Base-by-base conservation (phyloP, 345 rosid genomes). In the Passiflora organensis region DNA sequence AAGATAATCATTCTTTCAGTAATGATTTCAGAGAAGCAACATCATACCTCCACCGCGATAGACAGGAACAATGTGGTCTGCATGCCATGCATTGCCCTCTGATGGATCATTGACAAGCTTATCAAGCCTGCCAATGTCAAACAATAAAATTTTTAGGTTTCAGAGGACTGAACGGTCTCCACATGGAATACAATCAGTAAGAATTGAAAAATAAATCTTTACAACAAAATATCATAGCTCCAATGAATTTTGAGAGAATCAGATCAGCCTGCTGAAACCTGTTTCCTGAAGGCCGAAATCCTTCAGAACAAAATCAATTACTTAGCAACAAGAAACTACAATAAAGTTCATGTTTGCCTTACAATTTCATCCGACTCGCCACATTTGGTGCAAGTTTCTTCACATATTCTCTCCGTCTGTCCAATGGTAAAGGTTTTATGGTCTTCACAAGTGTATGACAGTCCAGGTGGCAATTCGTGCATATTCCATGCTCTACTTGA, bases 31-130 rank as follows among this genome's bases (percentile, higher is more conserved):
- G 8, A 28, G 34, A 28, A 28, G 34, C 8, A 28, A 2, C 34
- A 28, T 28, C 55, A 48, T 68, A 91, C 98, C 98, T 77, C 98
- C 98, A 24, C 98, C 98, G 21, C 53, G 78, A 73, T 82, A 91
- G 48, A 88, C 96, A 47, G 98, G 93, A 70, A 91, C 55, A 38
- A 88, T 78, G 62, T 91, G 98, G 77, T 91, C 98, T 3, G 95
- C 96, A 71, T 88, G 95, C 97, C 97, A 87, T 2, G 91, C 96
- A 65, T 85, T 80, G 48, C 91, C 96, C 76, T 83, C 89, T 1
- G 76, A 69, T 67, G 97, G 95, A 71, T 82, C 80, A 62, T 69
- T 71, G 34, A 81, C 87, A 62, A 91, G 83, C 68, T 87, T 82
- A 51, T 85, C 85, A 13, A 88, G 65, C 83, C 98, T 91, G 70